Evolutionary conservation across 768 basidiomycete genomes (phyloP), one percentile per base, ranked within the genome.

Genomic region (Phylloporus scabripes): DNA sequence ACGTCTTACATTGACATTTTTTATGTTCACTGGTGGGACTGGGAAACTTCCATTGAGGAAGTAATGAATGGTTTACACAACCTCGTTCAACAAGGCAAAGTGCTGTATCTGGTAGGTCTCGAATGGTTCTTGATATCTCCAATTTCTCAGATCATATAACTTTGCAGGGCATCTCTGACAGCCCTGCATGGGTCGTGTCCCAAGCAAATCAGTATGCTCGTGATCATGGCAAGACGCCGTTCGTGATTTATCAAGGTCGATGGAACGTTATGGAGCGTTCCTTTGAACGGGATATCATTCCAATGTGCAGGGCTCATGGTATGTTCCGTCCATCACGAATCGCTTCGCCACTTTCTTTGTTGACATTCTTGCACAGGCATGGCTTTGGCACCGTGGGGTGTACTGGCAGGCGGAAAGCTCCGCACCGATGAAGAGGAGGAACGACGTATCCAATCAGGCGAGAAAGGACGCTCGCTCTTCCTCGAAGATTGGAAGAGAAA

Each of bases 221-320:
- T 4, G 60, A 63, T 36, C 68, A 76, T 14, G 75, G 70, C 2
- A 66, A 73, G 55, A 63, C 72, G 11, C 74, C 72, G 6, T 77
- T 77, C 51, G 68, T 67, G 31, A 61, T 77, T 37, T 77, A 76
- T 55, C 75, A 72, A 56, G 75, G 72, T 14, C 28, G 36, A 9
- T 70, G 65, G 70, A 65, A 55, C 43, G 46, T 65, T 12, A 51
- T 70, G 39, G 36, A 63, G 3, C 63, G 75, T 26, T 69, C 73
- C 32, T 62, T 77, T 41, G 76, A 77, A 54, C 66, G 73, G 6
- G 74, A 77, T 9, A 70, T 76, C 49, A 62, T 76, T 42, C 68
- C 65, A 0, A 69, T 69, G 65, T 60, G 59, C 15, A 59, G 53
- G 12, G 51, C 62, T 9, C 48, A 66, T 12, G 63, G 64, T 56